Evolutionary conservation across 306 rosid species (phyloP), one percentile per base, ranked within the genome.

Genomic region (Glycine latifolia): DNA sequence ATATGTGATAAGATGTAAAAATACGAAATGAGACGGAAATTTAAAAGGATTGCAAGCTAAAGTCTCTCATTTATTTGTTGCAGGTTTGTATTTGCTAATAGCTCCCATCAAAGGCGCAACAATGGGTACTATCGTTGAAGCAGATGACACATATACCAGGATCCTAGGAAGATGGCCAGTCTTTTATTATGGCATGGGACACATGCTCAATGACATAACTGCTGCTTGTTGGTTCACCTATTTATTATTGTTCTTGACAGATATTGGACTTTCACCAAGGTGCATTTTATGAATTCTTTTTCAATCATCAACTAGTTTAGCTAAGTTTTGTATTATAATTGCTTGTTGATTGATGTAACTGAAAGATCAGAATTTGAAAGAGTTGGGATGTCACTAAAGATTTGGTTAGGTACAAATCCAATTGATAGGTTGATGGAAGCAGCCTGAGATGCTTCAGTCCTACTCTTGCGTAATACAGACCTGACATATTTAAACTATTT

Each of bases 191-290:
- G 99, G 97, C 71, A 83, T 91, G 87, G 99, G 99, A 13, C 99
- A 95, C 82, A 95, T 95, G 99, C 97, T 95, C 81, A 95, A 95
- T 75, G 99, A 95, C 90, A 93, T 95, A 71, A 95, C 99, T 47
- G 88, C 99, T 73, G 87, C 97, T 63, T 95, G 99, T 80, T 95
- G 99, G 99, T 95, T 95, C 84, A 95, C 99, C 41, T 95, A 95
- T 83, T 91, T 93, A 26, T 86, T 95, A 52, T 77, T 95, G 82
- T 95, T 93, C 91, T 84, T 95, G 90, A 88, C 94, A 5, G 97
- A 95, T 20, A 95, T 93, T 72, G 99, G 99, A 55, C 86, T 93
- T 65, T 93, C 99, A 61, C 90, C 97, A 7, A 90, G 97, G 97
- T 95, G 74, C 67, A 67, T 48, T 33, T 60, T 49, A n/a, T 12